These are phyloP conservation scores for Saccharomyces pastorianus DNA, from an alignment of 1,139 yeast species.

Conservation along the genomic window DNA sequence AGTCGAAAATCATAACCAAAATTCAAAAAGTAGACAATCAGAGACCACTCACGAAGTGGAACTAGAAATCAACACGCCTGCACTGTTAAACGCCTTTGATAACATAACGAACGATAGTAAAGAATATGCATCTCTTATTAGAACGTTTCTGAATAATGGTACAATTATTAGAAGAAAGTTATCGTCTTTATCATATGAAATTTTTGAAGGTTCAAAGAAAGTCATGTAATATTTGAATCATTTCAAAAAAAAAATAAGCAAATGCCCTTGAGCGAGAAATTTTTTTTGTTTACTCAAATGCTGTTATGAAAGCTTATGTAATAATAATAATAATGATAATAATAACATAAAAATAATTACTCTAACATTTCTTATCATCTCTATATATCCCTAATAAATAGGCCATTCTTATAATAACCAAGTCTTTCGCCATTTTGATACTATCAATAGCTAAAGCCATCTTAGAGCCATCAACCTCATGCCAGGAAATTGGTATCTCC, in stretches of 20 bases:
- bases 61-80: constrained; percentile 62
- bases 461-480: constrained; percentile 91
- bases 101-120: constrained; percentile 44
- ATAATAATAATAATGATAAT: constrained; percentile 1
- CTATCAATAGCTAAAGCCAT: constrained; percentile 88
- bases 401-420: constrained; percentile 84
- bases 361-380: constrained; percentile 25
- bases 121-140: constrained; percentile 62
- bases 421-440: constrained; percentile 89
- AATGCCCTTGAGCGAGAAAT: not conserved
- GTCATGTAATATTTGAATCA: constrained; percentile 3
- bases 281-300: not conserved
- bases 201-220: constrained; percentile 33
- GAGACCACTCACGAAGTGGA: constrained; percentile 49
- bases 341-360: not conserved
- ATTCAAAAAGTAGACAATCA: constrained; percentile 37
- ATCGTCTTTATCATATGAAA: constrained; percentile 28
- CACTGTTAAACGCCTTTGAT: constrained; percentile 57
- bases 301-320: not conserved
- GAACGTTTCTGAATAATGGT: constrained; percentile 66
- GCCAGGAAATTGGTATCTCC: constrained; percentile 92
- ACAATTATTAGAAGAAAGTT: constrained; percentile 42
- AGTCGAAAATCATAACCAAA: constrained; percentile 44
- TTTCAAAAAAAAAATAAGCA: no score
- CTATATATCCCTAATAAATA: constrained; percentile 76